Base-by-base conservation (phyloP, 2,329 filamentous ascomycete genomes). In the Thelonectria olida region DNA sequence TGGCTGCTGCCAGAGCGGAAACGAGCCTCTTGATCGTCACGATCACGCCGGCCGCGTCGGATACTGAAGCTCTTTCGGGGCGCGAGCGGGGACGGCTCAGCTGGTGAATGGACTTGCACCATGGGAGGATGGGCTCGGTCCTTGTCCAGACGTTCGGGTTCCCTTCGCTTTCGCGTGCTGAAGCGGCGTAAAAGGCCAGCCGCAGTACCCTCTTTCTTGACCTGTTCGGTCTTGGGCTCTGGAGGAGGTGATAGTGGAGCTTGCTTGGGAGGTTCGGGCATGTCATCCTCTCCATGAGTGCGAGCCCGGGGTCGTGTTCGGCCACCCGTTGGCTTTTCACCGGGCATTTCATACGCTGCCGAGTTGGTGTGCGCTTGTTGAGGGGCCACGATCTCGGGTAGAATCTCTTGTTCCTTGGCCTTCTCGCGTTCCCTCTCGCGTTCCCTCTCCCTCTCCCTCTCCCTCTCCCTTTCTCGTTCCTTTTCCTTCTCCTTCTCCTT, bases 241-340 rank as follows among this genome's bases (percentile, higher is more conserved):
- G 68, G 85, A 70, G 67, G 83, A 15, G 75, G 69, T 6, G 64
- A 48, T 17, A 44, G 58, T 22, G 69, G 67, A 1, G 64, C 51
- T 25, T 70, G 72, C 50, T 74, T 78, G 23, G 66, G 66, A 38
- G 59, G 84, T 49, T 97, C 92, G 1, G 89, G 85, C 10, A 92
- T 85, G 59, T 99, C 96, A 64, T 98, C 95, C 76, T 98, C 96
- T 15, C 95, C 96, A 73, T 98, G 95, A 0, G 96, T 98, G 66
- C 96, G 87, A 34, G 96, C 93, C 49, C 96, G 87, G 7, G 94
- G 93, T 50, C 96, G 86, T 31, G 92, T 90, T 61, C 95, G 85
- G 44, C 92, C 92, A 42, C 93, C 92, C 1, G 92, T 96, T 10
- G 92, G 90, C 73, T 90, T 94, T 77, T 97, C 93, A 17, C 94